Base-by-base conservation (phyloP, 1,139 yeast genomes). In the Zygotorulaspora mrakii region DNA sequence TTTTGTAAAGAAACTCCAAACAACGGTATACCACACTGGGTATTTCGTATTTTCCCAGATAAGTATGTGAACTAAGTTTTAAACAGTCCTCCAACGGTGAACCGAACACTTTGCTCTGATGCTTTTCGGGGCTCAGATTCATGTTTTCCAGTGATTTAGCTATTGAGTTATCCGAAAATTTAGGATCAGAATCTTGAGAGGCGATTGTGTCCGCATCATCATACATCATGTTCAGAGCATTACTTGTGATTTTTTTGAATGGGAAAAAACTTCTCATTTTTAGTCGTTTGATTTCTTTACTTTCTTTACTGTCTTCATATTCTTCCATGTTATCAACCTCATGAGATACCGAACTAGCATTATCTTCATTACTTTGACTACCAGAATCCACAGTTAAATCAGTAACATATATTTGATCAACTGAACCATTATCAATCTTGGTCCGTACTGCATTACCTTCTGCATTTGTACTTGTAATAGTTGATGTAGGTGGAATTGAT, bases 21-120 rank as follows among this genome's bases (percentile, higher is more conserved):
- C 96, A 87, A 45, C 95, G 69, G 55, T 67, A 83, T 16, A 87
- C 76, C 8, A 91, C 77, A 32, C 91, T 78, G 1, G 98, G 97
- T 8, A 91, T 76, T 12, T 46, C 48, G 32, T 53, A 55, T 24
- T 59, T 59, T 1, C 75, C 76, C 41, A 68, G 69, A 33, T 71
- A 65, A 4, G 57, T 66, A 48, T 66, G 75, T 26, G 69, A 74
- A 27, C 80, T 81, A 33, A 73, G 59, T 33, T 67, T 65, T 36
- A 73, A 65, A 0, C 84, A 82, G 17, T 69, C 73, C 3, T 65
- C 66, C 16, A 89, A 54, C 1, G 82, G 76, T 13, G 79, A 68
- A 0, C 95, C 95, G 65, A 88, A 88, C 2, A 85, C 66, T 1
- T 66, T 48, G 5, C 56, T 29, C 13, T 37, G 35, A 2, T 42